Conservation (phyloP, 2,329 filamentous ascomycete species). For the Pseudopithomyces maydicus region DNA sequence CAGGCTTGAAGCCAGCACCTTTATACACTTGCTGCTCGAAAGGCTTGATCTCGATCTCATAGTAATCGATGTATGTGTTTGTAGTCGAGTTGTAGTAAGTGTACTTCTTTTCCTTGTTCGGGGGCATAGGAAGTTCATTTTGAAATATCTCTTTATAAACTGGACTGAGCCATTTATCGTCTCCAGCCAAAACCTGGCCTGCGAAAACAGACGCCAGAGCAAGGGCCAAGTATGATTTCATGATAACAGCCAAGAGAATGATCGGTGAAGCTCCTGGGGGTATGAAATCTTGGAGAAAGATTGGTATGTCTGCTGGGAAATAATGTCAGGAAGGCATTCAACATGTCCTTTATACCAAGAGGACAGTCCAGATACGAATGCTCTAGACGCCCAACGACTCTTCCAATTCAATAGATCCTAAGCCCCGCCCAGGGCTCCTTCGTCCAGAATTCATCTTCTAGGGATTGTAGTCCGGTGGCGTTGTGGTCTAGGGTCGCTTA, state of each 20-base stretch:
- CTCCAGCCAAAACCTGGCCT: slow-evolving; percentile 22
- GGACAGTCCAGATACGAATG: background rate
- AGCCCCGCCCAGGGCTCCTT: background rate
- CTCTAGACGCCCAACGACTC: background rate
- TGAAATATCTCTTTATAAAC: slow-evolving; percentile 45
- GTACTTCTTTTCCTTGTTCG: slow-evolving; percentile 48
- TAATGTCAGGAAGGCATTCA: background rate
- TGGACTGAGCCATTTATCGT: slow-evolving; percentile 36
- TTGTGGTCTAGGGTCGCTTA: background rate
- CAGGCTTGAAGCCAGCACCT: slow-evolving; percentile 44
- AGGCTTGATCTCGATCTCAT: slow-evolving; percentile 51
- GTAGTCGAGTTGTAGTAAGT: slow-evolving; percentile 43
- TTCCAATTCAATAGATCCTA: background rate
- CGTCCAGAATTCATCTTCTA: background rate
- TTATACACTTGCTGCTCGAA: slow-evolving; percentile 52
- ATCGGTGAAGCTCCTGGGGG: background rate
- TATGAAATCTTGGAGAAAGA: slow-evolving; percentile 11
- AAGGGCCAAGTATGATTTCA: slow-evolving; percentile 20
- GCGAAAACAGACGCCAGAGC: slow-evolving; percentile 19
- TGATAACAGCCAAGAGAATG: slow-evolving; percentile 10
- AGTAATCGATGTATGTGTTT: slow-evolving; percentile 52
- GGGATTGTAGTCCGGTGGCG: background rate
- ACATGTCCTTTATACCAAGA: slow-evolving; percentile 13
- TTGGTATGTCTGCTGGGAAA: slow-evolving; percentile 6
- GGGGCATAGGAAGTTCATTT: slow-evolving; percentile 53